Evolutionary conservation across 345 rosid genomes (phyloP), one percentile per base, ranked within the genome.

Genomic region (Syzygium oleosum): DNA sequence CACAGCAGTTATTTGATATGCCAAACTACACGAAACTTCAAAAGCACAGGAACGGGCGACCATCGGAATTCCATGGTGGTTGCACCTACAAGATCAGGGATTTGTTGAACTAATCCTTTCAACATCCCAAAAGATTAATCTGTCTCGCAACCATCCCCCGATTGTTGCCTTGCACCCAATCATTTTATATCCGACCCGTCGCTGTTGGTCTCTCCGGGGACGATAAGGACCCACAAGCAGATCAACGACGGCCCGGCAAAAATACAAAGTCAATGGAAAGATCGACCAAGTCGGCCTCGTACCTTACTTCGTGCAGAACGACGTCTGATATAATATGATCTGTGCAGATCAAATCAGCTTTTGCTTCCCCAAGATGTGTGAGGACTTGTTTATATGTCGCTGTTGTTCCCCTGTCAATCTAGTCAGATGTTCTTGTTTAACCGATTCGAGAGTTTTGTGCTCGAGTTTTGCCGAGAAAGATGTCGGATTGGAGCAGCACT

Each of bases 61-160:
- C 31, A 5, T 16, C 34, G 49, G 83, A 19, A 9, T 19, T 38
- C 83, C 11, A 21, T 5, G 88, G 88, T 78, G 43, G 88, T 83
- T 87, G 88, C 84, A 87, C 84, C 88, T 78, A 78, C 54, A 87
- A 43, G 21, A 85, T 58, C n/a, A 15, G 87, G 5, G 58, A 23
- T 52, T 54, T 17, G 88, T 87, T 87, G 85, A 78, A 87, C 88
- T 43, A 78, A 78, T 54, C 88, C 85, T 78, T 78, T 78, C 85
- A 86, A 17, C 56, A 51, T 55, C 84, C 51, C 31, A 63, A 59
- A 68, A 31, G 6, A 61, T 17, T 31, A 22, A 43, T 25, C 15
- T 1, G 6, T 5, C 59, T 25, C 11, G 14, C n/a, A 41, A 22
- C 43, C 43, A 12, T 53, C 87, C 5, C 43, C 14, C 23, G 80